Conservation (phyloP, 306 rosid species). For the Rosa lucieae region DNA sequence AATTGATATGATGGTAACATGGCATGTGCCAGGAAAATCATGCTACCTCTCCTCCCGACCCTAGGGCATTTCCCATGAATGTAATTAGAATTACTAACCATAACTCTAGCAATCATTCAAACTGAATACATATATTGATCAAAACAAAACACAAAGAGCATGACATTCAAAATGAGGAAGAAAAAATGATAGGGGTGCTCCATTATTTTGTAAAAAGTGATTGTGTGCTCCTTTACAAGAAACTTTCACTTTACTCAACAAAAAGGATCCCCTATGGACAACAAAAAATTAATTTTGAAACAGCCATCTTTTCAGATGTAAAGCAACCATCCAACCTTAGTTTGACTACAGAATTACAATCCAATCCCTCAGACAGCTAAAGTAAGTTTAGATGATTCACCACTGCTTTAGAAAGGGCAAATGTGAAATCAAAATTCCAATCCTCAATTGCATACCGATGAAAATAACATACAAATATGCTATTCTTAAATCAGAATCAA, state of each 20-base stretch:
- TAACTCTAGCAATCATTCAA: neutral
- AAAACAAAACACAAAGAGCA: neutral
- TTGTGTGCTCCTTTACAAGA: neutral
- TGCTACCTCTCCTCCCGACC: neutral
- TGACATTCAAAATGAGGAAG: neutral
- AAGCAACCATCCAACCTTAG: neutral
- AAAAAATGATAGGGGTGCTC: neutral
- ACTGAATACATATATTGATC: neutral
- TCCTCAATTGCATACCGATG: neutral
- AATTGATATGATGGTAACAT: neutral
- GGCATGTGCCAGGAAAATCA: neutral
- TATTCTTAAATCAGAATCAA: neutral
- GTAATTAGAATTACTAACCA: neutral
- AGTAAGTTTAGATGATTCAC: neutral
- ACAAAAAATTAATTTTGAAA: neutral
- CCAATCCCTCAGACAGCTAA: constrained; percentile 2
- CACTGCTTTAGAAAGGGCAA: neutral
- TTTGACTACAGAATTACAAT: neutral
- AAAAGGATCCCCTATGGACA: neutral
- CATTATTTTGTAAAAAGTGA: neutral
- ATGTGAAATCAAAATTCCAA: neutral
- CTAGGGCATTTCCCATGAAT: neutral
- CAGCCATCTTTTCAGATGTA: neutral
- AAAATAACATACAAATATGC: neutral
- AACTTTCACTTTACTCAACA: neutral